phyloP scores from a whole-genome alignment of 768 basidiomycete genomes.

The Suillus subaureus region DNA sequence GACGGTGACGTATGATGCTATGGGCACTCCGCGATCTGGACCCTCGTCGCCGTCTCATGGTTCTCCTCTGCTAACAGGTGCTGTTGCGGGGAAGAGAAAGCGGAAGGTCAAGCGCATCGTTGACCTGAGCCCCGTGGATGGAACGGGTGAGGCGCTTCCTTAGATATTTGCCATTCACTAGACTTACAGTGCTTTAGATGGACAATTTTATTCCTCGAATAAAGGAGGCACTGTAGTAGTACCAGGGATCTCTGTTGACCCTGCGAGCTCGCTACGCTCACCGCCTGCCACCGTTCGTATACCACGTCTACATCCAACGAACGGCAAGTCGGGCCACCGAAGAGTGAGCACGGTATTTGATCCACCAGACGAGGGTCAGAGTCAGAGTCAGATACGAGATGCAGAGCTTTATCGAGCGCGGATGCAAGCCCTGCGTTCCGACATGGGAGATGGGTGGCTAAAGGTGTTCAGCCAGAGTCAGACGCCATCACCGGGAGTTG shows the following conservation, averaged over 20 bases:
- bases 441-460: constrained; percentile 90
- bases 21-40: constrained; percentile 27
- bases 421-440: constrained; percentile 81
- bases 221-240: neutral
- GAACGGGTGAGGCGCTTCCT: constrained; percentile 37
- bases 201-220: neutral
- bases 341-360: constrained; percentile 54
- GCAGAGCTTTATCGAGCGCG: constrained; percentile 74
- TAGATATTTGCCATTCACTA: constrained; percentile 22
- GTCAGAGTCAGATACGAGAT: constrained; percentile 41
- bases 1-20: constrained; percentile 25
- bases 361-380: constrained; percentile 8
- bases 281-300: constrained; percentile 22
- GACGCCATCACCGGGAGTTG: constrained; percentile 14
- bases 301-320: constrained; percentile 18
- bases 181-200: constrained; percentile 39
- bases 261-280: constrained; percentile 11
- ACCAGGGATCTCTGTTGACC: neutral
- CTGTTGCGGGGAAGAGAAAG: constrained; percentile 46
- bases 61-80: constrained; percentile 47
- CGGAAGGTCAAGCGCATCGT: constrained; percentile 80
- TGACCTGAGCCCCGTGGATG: constrained; percentile 58
- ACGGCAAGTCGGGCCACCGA: constrained; percentile 14
- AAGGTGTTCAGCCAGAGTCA: constrained; percentile 79
- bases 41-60: constrained; percentile 38